These are phyloP conservation scores for Xylariaceae sp. DNA, from an alignment of 2,329 filamentous ascomycete species.

Conservation along the genomic window DNA sequence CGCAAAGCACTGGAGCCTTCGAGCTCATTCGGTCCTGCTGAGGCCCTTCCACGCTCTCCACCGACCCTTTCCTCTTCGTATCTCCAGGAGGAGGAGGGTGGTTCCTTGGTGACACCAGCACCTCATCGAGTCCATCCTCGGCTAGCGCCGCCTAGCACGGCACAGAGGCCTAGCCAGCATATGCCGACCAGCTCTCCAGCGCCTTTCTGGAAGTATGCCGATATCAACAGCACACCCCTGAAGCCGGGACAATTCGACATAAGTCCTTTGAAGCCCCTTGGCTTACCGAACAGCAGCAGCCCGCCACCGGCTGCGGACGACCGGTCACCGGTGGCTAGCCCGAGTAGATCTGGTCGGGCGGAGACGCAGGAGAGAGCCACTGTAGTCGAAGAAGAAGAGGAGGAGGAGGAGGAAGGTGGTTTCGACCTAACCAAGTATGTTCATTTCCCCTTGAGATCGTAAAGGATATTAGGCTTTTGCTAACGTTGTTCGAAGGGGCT, in stretches of 20 bases:
- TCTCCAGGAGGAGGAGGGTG: constrained; percentile 62
- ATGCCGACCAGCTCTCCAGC: constrained; percentile 85
- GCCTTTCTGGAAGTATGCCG: constrained; percentile 86
- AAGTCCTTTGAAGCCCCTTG: constrained; percentile 58
- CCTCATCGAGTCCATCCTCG: constrained; percentile 73
- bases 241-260: constrained; percentile 55
- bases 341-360: constrained; percentile 43
- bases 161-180: constrained; percentile 79
- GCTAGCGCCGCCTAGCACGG: constrained; percentile 77
- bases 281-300: constrained; percentile 59
- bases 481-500: constrained; percentile 52
- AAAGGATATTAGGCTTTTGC: constrained; percentile 10
- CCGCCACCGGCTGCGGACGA: constrained; percentile 53
- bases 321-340: constrained; percentile 54
- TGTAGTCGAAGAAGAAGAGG: constrained; percentile 33
- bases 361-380: constrained; percentile 32
- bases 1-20: constrained; percentile 49
- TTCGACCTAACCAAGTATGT: constrained; percentile 63
- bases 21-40: constrained; percentile 49
- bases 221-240: constrained; percentile 73
- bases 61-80: constrained; percentile 66
- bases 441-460: not conserved
- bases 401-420: constrained; percentile 53
- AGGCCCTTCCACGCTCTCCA: constrained; percentile 57
- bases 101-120: constrained; percentile 70